phyloP scores from a whole-genome alignment of 176 grass and related monocot genomes.

The Avena eriantha region DNA sequence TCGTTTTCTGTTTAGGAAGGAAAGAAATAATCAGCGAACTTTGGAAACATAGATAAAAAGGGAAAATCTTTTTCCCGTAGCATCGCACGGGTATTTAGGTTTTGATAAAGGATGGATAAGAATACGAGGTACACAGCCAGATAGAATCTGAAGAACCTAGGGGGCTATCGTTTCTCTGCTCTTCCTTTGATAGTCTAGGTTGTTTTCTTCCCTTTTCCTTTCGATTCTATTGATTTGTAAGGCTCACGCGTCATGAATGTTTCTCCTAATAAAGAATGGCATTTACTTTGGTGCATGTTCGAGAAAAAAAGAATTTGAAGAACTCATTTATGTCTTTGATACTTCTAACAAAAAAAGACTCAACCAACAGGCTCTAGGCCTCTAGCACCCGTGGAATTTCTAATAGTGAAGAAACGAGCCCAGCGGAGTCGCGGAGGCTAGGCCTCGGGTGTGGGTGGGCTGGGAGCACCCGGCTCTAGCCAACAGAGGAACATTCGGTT shows the following conservation, averaged over 20 bases:
- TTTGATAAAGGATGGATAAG: background rate
- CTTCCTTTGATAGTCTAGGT: background rate
- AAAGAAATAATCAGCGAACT: background rate
- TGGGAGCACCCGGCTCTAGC: background rate
- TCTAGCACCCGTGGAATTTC: background rate
- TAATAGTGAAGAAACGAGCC: background rate
- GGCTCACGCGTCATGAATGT: background rate
- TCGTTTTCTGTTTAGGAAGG: background rate
- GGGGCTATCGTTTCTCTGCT: background rate
- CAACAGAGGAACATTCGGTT: background rate
- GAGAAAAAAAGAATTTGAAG: background rate
- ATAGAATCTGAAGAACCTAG: background rate
- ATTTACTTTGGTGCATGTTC: background rate
- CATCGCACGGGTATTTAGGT: background rate
- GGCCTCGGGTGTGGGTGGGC: background rate
- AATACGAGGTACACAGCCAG: background rate
- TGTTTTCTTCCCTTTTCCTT: background rate
- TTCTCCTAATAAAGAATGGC: background rate
- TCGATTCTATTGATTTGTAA: background rate
- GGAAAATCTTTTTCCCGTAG: background rate
- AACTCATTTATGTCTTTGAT: conserved; percentile 21
- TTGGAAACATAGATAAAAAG: background rate
- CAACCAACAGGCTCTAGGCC: background rate
- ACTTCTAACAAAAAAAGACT: conserved; percentile 9
- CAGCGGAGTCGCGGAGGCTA: background rate